Base-by-base conservation (phyloP, 768 basidiomycete genomes). In the Psilocybe azurescens region DNA sequence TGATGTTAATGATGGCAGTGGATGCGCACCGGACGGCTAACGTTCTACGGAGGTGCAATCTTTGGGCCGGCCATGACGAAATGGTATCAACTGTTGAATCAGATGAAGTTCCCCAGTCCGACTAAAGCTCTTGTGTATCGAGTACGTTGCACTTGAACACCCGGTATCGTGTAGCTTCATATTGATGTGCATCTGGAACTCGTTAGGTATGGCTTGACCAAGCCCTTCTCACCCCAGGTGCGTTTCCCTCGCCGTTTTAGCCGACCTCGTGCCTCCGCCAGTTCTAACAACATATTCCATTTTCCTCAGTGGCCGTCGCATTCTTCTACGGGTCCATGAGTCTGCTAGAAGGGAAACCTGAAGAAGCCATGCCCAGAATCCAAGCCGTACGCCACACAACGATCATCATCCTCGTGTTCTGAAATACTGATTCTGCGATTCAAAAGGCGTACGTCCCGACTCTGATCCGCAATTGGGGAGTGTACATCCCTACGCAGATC, bases 31-130 rank as follows among this genome's bases (percentile, higher is more conserved):
- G 85, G 86, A 9, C 80, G 90, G 33, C 72, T 91, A 36, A 81
- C 84, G 3, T 85, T 89, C 69, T 94, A 91, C 69, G 92, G 93
- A 74, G 93, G 90, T 39, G 83, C 77, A 5, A 74, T 96, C 57
- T 94, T 96, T 74, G 94, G 91, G 2, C 93, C 95, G 3, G 80
- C 83, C 13, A 80, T 95, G 72, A 92, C 93, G 1, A 89, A 86
- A 62, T 96, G 94, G 94, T 93, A 91, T 68, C 78, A 83, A 55
- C 76, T 89, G 61, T 81, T 95, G 58, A 87, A 91, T 67, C 75
- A 87, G 6, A 80, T 95, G 64, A 86, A 87, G 64, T 91, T 94
- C 70, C 65, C 85, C 1, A 85, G 75, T 59, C 87, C 88, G 1
- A 85, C 80, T 0, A 83, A 76, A 64, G 88, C 81, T 0, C 73